Base-by-base conservation (phyloP, 1,139 yeast species). In the Pneumocystis murina region DNA sequence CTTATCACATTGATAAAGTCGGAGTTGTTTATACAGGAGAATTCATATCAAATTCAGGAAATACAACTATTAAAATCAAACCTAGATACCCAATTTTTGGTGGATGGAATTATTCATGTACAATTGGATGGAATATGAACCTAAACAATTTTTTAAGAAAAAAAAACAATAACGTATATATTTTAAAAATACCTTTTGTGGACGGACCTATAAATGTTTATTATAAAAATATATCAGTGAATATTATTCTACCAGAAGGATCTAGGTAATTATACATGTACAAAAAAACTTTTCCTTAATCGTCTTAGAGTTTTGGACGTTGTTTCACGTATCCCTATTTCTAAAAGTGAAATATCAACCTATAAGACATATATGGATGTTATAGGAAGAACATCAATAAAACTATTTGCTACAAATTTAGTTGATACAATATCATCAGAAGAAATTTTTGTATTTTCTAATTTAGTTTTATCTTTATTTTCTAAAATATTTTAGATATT, bases 71-170 rank as follows among this genome's bases (percentile, higher is more conserved):
- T 64, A 78, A 84, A 59, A 74, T 92, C 68, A 83, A 81, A 71
- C 98, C 98, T 64, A 81, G 99, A 73, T 92, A 79, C 77, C 99
- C 99, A 14, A 72, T 92, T 8, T 87, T 89, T 75, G 99, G 98
- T 62, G 95, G 91, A 58, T 92, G 99, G 99, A 82, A 85, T 70
- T 92, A 90, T 76, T 90, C 92, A 75, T 92, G 89, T 78, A 92
- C 98, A 28, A 76, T 92, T 71, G 97, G 97, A 7, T 94, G 96
- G 96, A 82, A 85, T 64, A 81, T 83, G 68, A 77, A 79, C 57
- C 75, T 90, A 61, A 72, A 77, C 36, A 76, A 81, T 62, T 84
- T 80, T 69, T 77, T 89, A 65, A 82, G 76, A 68, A 72, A 73
- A 67, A 69, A 77, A 16, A 62, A 59, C 14, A 62, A 62, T 12